These are phyloP conservation scores for Xylaria sp. DNA, from an alignment of 2,329 filamentous ascomycete genomes.

Conservation along the genomic window DNA sequence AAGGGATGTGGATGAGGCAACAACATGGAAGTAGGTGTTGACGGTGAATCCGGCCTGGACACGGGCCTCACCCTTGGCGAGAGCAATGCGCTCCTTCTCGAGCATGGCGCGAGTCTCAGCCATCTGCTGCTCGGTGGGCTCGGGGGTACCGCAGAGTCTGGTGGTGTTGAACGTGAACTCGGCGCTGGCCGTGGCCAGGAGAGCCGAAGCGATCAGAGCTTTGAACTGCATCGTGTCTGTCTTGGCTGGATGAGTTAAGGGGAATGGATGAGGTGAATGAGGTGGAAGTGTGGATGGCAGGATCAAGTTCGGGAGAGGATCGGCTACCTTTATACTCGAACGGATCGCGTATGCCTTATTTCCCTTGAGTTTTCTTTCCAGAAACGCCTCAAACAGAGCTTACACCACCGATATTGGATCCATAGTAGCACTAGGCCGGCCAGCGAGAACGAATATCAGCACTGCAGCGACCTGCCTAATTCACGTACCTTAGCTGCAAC, in stretches of 20 bases:
- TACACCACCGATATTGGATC: conserved; percentile 24
- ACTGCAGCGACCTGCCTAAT: conserved; percentile 37
- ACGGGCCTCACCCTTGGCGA: conserved; percentile 40
- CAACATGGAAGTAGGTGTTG: conserved; percentile 55
- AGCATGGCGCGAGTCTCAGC: conserved; percentile 44
- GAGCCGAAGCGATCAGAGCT: conserved; percentile 36
- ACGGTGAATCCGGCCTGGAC: conserved; percentile 48
- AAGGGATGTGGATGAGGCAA: conserved; percentile 48
- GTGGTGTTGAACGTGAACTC: conserved; percentile 38
- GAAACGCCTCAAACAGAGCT: neutral
- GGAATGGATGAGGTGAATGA: conserved; percentile 22
- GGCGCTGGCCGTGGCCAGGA: conserved; percentile 44
- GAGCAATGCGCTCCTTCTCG: conserved; percentile 41
- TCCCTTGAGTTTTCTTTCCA: neutral
- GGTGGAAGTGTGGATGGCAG: conserved; percentile 21
- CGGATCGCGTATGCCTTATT: conserved; percentile 1
- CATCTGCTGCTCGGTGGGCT: conserved; percentile 46
- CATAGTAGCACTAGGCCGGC: conserved; percentile 30
- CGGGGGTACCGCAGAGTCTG: conserved; percentile 46
- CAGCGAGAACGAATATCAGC: conserved; percentile 19
- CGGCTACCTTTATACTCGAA: conserved; percentile 30
- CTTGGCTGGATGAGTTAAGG: conserved; percentile 9
- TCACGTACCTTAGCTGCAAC: conserved; percentile 35
- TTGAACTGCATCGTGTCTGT: conserved; percentile 45
- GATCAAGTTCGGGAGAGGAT: conserved; percentile 28